A percentile compares a stretch with the other conserved stretches of the same genome.
These are phyloP conservation scores for Penicillium macrosclerotiorum DNA, from an alignment of 495 filamentous ascomycete species.

Conservation along the genomic window DNA sequence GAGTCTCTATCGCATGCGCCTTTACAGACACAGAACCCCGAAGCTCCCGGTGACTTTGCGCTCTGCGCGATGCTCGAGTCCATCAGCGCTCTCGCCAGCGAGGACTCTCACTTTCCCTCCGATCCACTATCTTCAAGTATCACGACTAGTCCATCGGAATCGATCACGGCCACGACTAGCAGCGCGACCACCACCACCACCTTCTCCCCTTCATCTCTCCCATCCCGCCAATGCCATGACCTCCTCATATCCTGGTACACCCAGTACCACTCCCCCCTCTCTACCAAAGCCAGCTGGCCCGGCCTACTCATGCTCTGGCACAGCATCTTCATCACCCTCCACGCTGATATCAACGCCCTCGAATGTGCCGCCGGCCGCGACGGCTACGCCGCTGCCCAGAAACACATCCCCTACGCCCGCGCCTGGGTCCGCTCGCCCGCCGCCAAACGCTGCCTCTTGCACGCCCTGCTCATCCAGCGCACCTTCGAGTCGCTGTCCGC, in stretches of 20 bases:
- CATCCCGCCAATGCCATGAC: neutral
- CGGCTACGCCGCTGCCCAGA: slow-evolving; percentile 7
- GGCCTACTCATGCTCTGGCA: slow-evolving; percentile 34
- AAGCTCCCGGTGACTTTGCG: slow-evolving; percentile 4
- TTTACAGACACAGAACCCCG: neutral
- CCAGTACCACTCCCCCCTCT: slow-evolving; percentile 3
- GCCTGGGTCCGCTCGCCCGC: slow-evolving; percentile 10
- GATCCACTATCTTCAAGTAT: too few relatives aligned
- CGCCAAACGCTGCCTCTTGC: slow-evolving; percentile 15
- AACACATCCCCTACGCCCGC: slow-evolving; percentile 1
- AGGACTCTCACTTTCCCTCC: neutral
- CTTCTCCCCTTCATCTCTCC: neutral
- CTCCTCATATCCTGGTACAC: slow-evolving; percentile 10
- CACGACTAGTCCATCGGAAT: too few relatives aligned
- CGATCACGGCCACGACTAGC: too few relatives aligned
- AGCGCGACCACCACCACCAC: neutral
- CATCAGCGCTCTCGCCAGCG: slow-evolving; percentile 10
- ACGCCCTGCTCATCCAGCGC: slow-evolving; percentile 18
- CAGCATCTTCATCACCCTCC: slow-evolving; percentile 24
- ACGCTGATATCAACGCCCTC: slow-evolving; percentile 26
- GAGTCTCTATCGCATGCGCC: neutral
- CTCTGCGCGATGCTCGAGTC: slow-evolving; percentile 13
- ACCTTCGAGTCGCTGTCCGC: slow-evolving; percentile 13
- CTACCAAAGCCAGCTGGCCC: slow-evolving; percentile 4
- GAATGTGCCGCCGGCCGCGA: slow-evolving; percentile 25